Base-by-base conservation (phyloP, 2,329 filamentous ascomycete species). In the Colletotrichum musicola region DNA sequence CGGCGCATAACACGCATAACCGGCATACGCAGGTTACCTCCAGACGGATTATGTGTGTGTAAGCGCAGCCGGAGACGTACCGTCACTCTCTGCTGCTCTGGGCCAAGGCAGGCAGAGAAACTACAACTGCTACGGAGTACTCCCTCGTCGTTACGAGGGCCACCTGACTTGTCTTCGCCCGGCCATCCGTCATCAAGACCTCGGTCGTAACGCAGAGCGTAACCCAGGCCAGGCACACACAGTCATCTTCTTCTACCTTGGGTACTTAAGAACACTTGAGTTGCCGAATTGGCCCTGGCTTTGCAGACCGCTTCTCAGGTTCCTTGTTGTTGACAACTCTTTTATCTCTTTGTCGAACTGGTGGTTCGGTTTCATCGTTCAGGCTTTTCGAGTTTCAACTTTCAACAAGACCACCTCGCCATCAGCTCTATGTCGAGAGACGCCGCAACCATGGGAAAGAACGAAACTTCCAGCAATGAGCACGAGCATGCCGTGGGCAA, bases 381-480 rank as follows among this genome's bases (percentile, higher is more conserved):
- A 30, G 27, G 7, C 27, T 30, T 10, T 30, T 30, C 9, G 7
- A 30, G 27, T 30, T 30, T 30, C 27, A 30, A 30, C 27, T 30
- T 30, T 10, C 27, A 30, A 30, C 27, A 30, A 30, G 9, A 30
- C 6, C 27, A 30, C 9, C 27, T 10, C 27, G 6, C 9, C 27
- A 9, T 9, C 18, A n/a, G 6, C 6, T 30, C 18, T 20, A 10
- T 42, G 25, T 44, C 27, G 22, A 44, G n/a, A 13, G 46, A 44
- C 46, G 20, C 18, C n/a, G 57, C 40, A 42, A 42, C 20, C 44
- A 69, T 68, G 71, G 73, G 73, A 54, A 73, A 72, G 57, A 58
- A 71, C 13, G 68, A 73, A 7, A 71, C 40, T 53, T 30, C 42
- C 6, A 62, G 58, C 58, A 40, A 57, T 6, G 57, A 67, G 51